Base-by-base conservation (phyloP, 305 asterid species). In the Nicotiana rustica region DNA sequence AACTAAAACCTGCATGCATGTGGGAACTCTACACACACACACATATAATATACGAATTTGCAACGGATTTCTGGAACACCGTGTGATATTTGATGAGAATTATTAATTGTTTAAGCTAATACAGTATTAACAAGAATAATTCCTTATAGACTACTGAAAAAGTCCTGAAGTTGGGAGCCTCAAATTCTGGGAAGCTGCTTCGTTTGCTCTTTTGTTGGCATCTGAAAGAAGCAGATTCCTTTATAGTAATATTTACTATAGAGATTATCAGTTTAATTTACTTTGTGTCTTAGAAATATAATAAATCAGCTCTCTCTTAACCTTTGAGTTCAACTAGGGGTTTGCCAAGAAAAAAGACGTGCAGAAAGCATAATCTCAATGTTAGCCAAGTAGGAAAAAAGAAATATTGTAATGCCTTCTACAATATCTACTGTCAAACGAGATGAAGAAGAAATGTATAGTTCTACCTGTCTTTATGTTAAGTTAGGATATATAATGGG, bases 161-260 rank as follows among this genome's bases (percentile, higher is more conserved):
- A 80, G 19, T 67, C 49, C 52, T 19, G 35, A 78, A 52, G 18
- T 44, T 3, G 21, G 66, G 83, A 68, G 31, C 83, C 83, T 80
- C 83, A 80, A 67, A 80, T 67, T 80, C 83, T 67, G 83, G 83
- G 83, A 80, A 67, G 31, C 67, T 33, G 67, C 56, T 79, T 44
- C 19, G 29, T 49, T 67, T 80, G 73, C 52, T 67, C 62, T 52
- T 80, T 65, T 73, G 79, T 73, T 73, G 15, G 4, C 77, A 18
- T 80, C 61, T 80, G 83, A 2, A 49, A 10, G 41, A 52, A 47
- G 52, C 77, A 80, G 64, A 80, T 80, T 80, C 83, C 35, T 57
- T 57, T 80, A 49, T 33, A 1, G 33, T 78, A 78, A 57, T 78
- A 25, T 25, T 25, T 78, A 60, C 57, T 60, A n/a, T 29, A 38